Percentiles rank a stretch among this genome's conserved stretches.
These are phyloP conservation scores for Saitozyma podzolica DNA, from an alignment of 768 basidiomycete species.

Conservation along the genomic window DNA sequence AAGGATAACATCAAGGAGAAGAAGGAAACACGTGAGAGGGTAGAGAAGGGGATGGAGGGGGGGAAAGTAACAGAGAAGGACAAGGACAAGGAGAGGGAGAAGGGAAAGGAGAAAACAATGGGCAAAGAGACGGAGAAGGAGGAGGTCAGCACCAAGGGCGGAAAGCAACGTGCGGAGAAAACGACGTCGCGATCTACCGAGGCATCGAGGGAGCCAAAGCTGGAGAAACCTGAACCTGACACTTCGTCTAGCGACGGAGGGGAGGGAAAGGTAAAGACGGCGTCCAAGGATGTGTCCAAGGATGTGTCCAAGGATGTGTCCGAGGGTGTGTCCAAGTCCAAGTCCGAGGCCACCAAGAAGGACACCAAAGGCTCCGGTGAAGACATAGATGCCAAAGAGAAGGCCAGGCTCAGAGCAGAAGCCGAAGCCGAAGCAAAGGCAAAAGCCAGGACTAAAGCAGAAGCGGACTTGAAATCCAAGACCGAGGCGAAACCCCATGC, in stretches of 20 bases:
- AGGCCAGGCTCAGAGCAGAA: background rate
- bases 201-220: too few relatives aligned
- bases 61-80: constrained; percentile 5
- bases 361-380: too few relatives aligned
- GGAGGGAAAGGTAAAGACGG: too few relatives aligned
- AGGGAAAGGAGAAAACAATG: background rate
- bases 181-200: too few relatives aligned
- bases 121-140: too few relatives aligned
- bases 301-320: too few relatives aligned
- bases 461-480: constrained; percentile 11
- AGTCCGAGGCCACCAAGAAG: too few relatives aligned
- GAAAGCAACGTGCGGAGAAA: background rate
- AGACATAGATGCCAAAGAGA: background rate
- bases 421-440: constrained; percentile 5
- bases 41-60: background rate
- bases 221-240: too few relatives aligned
- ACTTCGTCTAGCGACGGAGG: too few relatives aligned
- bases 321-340: too few relatives aligned
- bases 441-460: constrained; percentile 12
- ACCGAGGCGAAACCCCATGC: constrained; percentile 10
- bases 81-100: constrained; percentile 5
- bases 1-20: background rate
- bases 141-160: too few relatives aligned
- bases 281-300: too few relatives aligned
- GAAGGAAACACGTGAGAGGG: background rate